Base-by-base conservation (phyloP, 2,329 filamentous ascomycete species). In the Ophiostoma novo-ulmi region DNA sequence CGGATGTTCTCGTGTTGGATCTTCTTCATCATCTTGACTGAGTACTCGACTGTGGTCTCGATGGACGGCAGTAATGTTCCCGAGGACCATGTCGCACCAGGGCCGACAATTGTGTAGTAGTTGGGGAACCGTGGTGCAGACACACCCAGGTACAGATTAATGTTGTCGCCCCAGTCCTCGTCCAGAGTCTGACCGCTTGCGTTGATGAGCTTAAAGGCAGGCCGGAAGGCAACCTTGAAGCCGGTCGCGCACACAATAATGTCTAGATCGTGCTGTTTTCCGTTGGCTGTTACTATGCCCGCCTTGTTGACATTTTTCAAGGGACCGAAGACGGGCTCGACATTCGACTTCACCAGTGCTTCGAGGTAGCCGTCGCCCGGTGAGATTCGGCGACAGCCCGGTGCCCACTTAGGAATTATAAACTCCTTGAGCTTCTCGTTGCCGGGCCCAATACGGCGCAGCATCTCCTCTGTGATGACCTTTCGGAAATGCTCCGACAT, bases 1-100 rank as follows among this genome's bases (percentile, higher is more conserved):
- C 77, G 76, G 71, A 85, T 82, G 75, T 82, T 80, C 75, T 83
- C 78, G 1, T 81, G 84, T 76, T 86, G 83, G 75, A 80, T 80
- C 76, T 80, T 80, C 72, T 75, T 75, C 76, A 80, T 79, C 76
- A 81, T 78, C 74, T 80, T 78, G 69, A 80, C 73, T 2, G 77
- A 74, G 72, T 81, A 79, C 71, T 75, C 73, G 38, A 72, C 68
- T 39, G 72, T 71, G 11, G 73, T 72, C 71, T 75, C 72, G 61
- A 75, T 70, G 1, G 70, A 70, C 35, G 71, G 68, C 63, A 72
- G 67, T 38, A 73, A 67, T 7, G 70, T 71, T 36, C 72, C 73
- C 31, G 71, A 71, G 55, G 68, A 71, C 64, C 71, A 69, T 2
- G 72, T 70, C 3, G 68, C 70, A 13, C 71, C 70, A 38, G 73